These are phyloP conservation scores for Fusarium pininemorale DNA, from an alignment of 2,329 filamentous ascomycete genomes.

Conservation along the genomic window DNA sequence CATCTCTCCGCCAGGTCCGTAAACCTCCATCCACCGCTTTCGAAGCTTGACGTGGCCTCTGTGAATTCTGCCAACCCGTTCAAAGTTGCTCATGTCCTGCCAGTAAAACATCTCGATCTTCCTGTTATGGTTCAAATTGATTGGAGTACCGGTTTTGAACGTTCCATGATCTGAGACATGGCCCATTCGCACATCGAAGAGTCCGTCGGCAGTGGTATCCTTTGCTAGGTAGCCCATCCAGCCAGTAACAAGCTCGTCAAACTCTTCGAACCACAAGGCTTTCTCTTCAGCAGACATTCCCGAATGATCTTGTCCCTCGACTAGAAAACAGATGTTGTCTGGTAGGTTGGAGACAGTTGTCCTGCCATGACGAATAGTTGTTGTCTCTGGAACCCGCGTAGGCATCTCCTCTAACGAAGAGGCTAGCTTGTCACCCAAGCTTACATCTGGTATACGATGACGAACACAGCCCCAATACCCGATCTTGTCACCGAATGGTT, in stretches of 20 bases:
- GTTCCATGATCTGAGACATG: background rate
- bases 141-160: background rate
- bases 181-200: background rate
- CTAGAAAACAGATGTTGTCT: background rate
- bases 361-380: background rate
- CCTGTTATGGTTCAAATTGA: background rate
- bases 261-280: background rate
- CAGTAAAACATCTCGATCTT: background rate
- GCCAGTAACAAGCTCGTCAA: background rate
- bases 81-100: background rate
- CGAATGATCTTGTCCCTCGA: background rate
- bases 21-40: background rate
- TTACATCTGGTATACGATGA: background rate
- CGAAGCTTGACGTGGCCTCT: background rate
- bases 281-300: background rate
- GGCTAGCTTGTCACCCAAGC: background rate
- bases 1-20: background rate
- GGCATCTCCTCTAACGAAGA: background rate
- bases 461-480: background rate
- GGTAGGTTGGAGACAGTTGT: background rate
- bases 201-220: background rate
- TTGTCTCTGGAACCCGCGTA: background rate
- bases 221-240: background rate
- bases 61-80: background rate
- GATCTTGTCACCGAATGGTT: background rate